A percentile compares a stretch with the other conserved stretches of the same genome.
phyloP scores from a whole-genome alignment of 164 flowering plant genomes.

The Saururus chinensis region DNA sequence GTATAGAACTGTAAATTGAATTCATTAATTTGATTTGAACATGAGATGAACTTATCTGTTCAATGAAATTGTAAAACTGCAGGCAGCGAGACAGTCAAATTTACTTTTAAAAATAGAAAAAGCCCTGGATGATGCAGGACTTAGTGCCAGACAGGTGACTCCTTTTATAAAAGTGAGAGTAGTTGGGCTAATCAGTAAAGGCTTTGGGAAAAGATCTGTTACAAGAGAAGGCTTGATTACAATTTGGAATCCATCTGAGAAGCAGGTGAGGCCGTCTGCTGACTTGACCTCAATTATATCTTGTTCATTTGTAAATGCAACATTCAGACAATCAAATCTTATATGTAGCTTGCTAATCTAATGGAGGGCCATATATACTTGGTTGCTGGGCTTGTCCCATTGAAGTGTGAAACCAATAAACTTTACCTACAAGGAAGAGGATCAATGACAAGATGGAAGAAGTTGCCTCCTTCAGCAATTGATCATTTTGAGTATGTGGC shows the following conservation, averaged over 20 bases:
- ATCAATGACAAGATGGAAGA: constrained; percentile 50
- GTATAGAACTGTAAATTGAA: constrained; percentile 20
- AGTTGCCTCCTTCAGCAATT: constrained; percentile 29
- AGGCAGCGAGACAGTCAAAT: constrained; percentile 57
- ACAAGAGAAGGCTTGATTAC: constrained; percentile 55
- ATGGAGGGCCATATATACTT: constrained; percentile 72
- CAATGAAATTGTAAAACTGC: constrained; percentile 5
- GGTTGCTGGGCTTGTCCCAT: constrained; percentile 54
- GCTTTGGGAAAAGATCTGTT: constrained; percentile 13
- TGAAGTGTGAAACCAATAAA: constrained; percentile 39
- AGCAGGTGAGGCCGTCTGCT: constrained; percentile 50
- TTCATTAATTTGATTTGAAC: background rate
- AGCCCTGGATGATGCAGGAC: constrained; percentile 65
- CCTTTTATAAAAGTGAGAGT: constrained; percentile 86
- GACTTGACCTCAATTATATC: background rate
- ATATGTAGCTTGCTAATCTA: constrained; percentile 50
- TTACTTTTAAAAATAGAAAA: constrained; percentile 54
- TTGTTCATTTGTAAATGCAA: background rate
- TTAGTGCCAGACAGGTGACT: constrained; percentile 55
- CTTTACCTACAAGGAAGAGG: constrained; percentile 75
- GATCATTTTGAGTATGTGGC: constrained; percentile 52
- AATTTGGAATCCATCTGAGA: constrained; percentile 82
- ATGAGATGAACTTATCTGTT: background rate
- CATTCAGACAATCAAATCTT: background rate
- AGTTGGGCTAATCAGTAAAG: constrained; percentile 43